Conservation (phyloP, 805 yeast genomes). For the Saturnispora saitoi region DNA sequence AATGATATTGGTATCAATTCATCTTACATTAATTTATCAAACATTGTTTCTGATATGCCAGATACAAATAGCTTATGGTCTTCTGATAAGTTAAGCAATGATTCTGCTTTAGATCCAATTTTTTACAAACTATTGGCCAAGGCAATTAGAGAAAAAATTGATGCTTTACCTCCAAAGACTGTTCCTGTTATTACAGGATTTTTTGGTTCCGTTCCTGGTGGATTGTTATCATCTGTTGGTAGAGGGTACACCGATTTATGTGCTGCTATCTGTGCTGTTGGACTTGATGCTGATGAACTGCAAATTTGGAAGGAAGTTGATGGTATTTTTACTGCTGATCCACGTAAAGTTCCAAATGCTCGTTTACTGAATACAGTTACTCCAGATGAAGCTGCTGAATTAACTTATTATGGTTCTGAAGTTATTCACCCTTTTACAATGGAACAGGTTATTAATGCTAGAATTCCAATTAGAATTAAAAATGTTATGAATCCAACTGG, state of each 20-base stretch:
- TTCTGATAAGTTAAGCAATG: constrained; percentile 23
- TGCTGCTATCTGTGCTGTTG: constrained; percentile 95
- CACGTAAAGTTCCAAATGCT: constrained; percentile 88
- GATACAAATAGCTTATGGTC: constrained; percentile 45
- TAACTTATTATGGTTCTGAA: constrained; percentile 95
- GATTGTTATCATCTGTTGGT: constrained; percentile 85
- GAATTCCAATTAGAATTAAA: constrained; percentile 92
- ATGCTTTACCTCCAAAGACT: constrained; percentile 30
- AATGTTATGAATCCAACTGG: constrained; percentile 94
- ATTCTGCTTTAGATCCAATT: constrained; percentile 36
- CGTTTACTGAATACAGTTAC: constrained; percentile 79
- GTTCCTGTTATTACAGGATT: constrained; percentile 95
- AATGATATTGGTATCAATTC: constrained; percentile 77
- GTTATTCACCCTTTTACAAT: constrained; percentile 98
- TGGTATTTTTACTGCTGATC: constrained; percentile 98
- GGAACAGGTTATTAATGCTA: constrained; percentile 97
- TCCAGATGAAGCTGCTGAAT: constrained; percentile 97
- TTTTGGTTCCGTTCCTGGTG: constrained; percentile 95
- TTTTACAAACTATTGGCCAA: constrained; percentile 53
- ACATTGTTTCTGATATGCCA: constrained; percentile 36
- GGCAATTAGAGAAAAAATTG: constrained; percentile 43
- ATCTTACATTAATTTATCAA: constrained; percentile 68
- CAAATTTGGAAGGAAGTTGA: constrained; percentile 99
- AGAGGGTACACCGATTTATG: constrained; percentile 97
- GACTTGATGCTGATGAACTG: constrained; percentile 81